Evolutionary conservation across 1,284 basidiomycete species (phyloP), one percentile per base, ranked within the genome.

Genomic region (Apiotrichum gracile): DNA sequence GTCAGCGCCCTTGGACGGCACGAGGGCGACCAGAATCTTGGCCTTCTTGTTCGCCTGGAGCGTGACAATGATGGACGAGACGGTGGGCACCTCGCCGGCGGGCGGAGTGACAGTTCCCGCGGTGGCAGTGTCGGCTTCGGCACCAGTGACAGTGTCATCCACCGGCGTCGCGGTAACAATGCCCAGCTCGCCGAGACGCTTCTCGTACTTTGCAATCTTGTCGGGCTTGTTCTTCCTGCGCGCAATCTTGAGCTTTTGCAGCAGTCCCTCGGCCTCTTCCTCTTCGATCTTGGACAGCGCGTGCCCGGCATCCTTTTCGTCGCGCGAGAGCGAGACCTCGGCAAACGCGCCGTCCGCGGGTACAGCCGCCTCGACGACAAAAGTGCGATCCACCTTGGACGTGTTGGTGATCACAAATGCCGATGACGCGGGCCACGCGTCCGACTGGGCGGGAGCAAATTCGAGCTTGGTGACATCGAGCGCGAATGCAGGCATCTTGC

Each of bases 181-280:
- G 4, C 78, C 78, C 0, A 80, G 63, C 59, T 77, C 73, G 7
- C 58, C 58, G 47, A 80, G 64, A 16, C 78, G 64, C 41, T 69
- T 66, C 52, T 77, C 74, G 64, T 78, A 79, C 65, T 79, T 80
- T 48, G 67, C 67, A 49, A 78, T 68, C 66, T 80, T 80, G 55
- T 80, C 78, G 37, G 59, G 45, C 55, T 80, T 78, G 39, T 76
- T 76, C 62, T 80, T 80, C 47, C 78, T 62, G 47, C 66, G 62
- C 0, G 76, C 77, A 45, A 79, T 79, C 67, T 80, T 80, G 56
- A 80, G 69, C 65, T 80, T 80, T 57, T 79, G 78, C 27, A 76
- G 65, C 47, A 79, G 61, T 38, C 67, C 74, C 65, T 80, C 78
- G 4, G 79, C 70, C 63, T 80, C 78, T 56, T 79, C 78, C 58